Conservation (phyloP, 2,329 filamentous ascomycete genomes). For the Mycosphaerella arachidis region DNA sequence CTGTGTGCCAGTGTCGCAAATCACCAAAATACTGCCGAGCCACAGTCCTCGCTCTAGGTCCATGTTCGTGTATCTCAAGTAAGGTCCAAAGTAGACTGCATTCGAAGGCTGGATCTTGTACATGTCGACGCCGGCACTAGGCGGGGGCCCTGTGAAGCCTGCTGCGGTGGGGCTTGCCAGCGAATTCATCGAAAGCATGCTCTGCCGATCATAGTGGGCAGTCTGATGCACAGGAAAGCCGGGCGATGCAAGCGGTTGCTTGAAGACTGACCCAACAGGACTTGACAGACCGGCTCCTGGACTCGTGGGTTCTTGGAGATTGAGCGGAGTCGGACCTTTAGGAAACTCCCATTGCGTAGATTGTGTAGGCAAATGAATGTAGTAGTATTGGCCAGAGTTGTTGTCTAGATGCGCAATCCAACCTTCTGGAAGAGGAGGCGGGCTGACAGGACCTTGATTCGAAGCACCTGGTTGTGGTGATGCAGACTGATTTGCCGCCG, state of each 20-base stretch:
- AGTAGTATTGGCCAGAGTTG: constrained; percentile 96
- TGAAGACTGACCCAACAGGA: constrained; percentile 48
- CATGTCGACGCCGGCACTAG: constrained; percentile 82
- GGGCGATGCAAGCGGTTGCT: constrained; percentile 70
- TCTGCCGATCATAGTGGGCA: constrained; percentile 72
- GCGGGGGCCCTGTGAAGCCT: constrained; percentile 88
- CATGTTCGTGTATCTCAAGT: constrained; percentile 95
- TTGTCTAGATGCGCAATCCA: constrained; percentile 97
- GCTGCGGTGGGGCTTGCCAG: constrained; percentile 68
- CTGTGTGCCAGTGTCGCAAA: constrained; percentile 77
- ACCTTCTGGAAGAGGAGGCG: constrained; percentile 89
- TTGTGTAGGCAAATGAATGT: constrained; percentile 92
- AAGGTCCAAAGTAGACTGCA: constrained; percentile 95
- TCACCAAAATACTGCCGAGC: constrained; percentile 88
- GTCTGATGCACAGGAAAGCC: constrained; percentile 72
- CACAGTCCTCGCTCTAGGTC: constrained; percentile 85
- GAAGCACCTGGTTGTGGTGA: constrained; percentile 28
- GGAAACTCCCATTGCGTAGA: constrained; percentile 99
- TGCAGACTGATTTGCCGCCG: constrained; percentile 29
- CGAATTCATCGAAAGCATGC: constrained; percentile 74
- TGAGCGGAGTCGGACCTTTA: constrained; percentile 86
- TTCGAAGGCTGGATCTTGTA: constrained; percentile 93
- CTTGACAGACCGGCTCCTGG: constrained; percentile 58
- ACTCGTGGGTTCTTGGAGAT: constrained; percentile 79
- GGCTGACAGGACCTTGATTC: constrained; percentile 63